phyloP scores from a whole-genome alignment of 495 filamentous ascomycete species.

The Penicillium canariense region DNA sequence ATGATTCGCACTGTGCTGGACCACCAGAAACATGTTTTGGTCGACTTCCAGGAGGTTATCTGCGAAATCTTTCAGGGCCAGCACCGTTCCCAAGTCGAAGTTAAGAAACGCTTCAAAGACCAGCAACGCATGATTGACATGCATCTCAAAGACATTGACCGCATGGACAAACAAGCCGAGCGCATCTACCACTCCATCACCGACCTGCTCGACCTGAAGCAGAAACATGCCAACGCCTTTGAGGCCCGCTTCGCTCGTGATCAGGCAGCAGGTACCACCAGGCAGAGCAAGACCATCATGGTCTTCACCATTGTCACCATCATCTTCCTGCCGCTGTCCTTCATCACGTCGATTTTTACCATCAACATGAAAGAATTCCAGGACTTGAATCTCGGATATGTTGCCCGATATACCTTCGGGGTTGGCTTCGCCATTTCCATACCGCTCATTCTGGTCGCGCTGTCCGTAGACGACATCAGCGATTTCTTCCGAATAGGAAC shows the following conservation, averaged over 20 bases:
- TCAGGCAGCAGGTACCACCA: conserved; percentile 60
- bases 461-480: conserved; percentile 57
- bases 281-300: conserved; percentile 73
- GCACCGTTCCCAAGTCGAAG: conserved; percentile 46
- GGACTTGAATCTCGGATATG: conserved; percentile 52
- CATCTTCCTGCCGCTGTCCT: conserved; percentile 64
- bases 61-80: conserved; percentile 49
- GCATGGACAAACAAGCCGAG: conserved; percentile 68
- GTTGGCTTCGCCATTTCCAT: conserved; percentile 66
- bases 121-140: conserved; percentile 61
- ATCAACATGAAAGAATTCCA: conserved; percentile 60
- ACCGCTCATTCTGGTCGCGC: conserved; percentile 57
- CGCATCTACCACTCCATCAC: conserved; percentile 63
- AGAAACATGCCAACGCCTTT: conserved; percentile 71
- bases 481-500: conserved; percentile 27
- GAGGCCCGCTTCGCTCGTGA: conserved; percentile 68
- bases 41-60: conserved; percentile 54
- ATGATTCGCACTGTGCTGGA: conserved; percentile 64
- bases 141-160: conserved; percentile 61
- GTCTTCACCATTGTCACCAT: conserved; percentile 74
- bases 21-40: conserved; percentile 55
- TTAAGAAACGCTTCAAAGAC: conserved; percentile 58
- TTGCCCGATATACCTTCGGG: conserved; percentile 64
- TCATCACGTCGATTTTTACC: conserved; percentile 66
- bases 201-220: conserved; percentile 57